These are phyloP conservation scores for Galeopsis tetrahit DNA, from an alignment of 257 asterid species.

Conservation along the genomic window DNA sequence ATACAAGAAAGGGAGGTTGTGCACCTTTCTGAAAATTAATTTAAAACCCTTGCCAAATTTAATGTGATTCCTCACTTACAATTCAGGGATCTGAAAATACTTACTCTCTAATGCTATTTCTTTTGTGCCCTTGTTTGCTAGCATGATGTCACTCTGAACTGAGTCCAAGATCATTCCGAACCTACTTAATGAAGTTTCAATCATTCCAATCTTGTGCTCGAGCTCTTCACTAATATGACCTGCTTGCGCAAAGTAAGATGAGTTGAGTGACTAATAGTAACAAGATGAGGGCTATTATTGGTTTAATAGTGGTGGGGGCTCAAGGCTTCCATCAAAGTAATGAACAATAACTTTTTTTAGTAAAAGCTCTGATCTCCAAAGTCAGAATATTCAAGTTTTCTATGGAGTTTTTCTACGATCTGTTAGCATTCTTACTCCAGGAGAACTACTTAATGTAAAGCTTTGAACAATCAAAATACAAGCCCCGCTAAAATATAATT, in stretches of 20 bases:
- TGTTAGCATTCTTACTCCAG: conserved; percentile 25
- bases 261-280: conserved; percentile 26
- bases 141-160: conserved; percentile 85
- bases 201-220: conserved; percentile 80
- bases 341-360: conserved; percentile 1
- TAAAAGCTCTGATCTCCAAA: conserved; percentile 17
- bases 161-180: conserved; percentile 84
- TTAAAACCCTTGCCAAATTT: conserved; percentile 20
- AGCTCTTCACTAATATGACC: conserved; percentile 82
- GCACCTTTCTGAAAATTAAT: conserved; percentile 19
- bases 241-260: conserved; percentile 43
- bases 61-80: conserved; percentile 2
- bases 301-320: conserved; percentile 2
- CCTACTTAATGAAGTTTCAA: conserved; percentile 85
- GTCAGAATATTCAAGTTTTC: background rate
- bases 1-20: conserved; percentile 21
- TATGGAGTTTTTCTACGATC: background rate
- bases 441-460: conserved; percentile 21
- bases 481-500: background rate
- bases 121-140: conserved; percentile 84
- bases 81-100: conserved; percentile 38
- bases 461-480: conserved; percentile 14
- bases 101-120: conserved; percentile 73
- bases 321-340: conserved; percentile 9
- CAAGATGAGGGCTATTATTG: conserved; percentile 6